These are phyloP conservation scores for Gonapodya sp. DNA, from an alignment of 192 early-diverging fungal genomes.

Conservation along the genomic window DNA sequence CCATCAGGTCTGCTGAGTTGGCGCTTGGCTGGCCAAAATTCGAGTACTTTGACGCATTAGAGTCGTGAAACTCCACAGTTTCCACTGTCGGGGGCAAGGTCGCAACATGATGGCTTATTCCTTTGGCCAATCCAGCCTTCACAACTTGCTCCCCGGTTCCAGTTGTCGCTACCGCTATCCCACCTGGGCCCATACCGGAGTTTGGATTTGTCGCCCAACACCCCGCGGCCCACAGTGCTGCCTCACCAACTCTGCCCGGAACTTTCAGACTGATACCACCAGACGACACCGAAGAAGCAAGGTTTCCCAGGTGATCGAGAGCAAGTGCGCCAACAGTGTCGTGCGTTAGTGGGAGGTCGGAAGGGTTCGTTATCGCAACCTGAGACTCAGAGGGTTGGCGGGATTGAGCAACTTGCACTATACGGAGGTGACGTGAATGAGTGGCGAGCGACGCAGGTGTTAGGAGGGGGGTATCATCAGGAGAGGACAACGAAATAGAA, in stretches of 20 bases:
- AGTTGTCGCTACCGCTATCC: background rate
- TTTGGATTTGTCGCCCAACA: background rate
- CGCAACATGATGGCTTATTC: background rate
- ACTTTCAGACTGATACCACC: background rate
- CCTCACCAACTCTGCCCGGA: background rate
- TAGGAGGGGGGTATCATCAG: background rate
- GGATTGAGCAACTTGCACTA: background rate
- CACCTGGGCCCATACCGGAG: background rate
- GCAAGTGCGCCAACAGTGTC: slow-evolving; percentile 3
- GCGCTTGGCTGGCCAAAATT: background rate
- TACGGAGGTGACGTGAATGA: background rate
- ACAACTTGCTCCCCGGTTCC: slow-evolving; percentile 5
- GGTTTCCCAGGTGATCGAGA: background rate
- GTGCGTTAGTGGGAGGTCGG: background rate
- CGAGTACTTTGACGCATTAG: background rate
- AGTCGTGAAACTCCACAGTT: no score
- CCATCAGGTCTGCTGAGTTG: background rate
- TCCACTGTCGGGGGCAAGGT: no score
- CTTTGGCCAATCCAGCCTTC: background rate
- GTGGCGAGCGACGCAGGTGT: background rate
- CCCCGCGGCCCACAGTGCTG: background rate
- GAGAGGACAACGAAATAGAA: background rate
- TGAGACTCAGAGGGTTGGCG: background rate
- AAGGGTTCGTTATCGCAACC: background rate
- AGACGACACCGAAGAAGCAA: background rate